Conservation (phyloP, 2,329 filamentous ascomycete genomes). For the Grosmannia huntii region DNA sequence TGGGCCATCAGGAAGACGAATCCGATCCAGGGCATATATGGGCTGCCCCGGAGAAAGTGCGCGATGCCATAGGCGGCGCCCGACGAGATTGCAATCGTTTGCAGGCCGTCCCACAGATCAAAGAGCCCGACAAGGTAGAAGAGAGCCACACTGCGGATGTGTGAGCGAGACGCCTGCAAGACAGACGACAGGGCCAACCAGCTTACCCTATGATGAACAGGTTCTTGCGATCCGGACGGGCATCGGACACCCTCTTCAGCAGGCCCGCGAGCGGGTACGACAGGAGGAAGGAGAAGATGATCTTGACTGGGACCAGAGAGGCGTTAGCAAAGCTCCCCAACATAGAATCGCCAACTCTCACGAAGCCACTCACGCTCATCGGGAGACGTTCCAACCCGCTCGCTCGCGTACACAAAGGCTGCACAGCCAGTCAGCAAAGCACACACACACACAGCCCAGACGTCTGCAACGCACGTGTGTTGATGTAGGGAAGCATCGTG, state of each 20-base stretch:
- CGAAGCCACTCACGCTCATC: slow-evolving; percentile 36
- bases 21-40: slow-evolving; percentile 94
- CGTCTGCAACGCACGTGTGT: slow-evolving; percentile 12
- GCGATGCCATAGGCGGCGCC: slow-evolving; percentile 73
- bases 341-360: too few species aligned
- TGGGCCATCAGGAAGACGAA: slow-evolving; percentile 94
- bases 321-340: neutral
- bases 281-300: slow-evolving; percentile 77
- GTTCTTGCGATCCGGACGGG: slow-evolving; percentile 75
- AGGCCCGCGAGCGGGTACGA: slow-evolving; percentile 85
- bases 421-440: neutral
- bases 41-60: slow-evolving; percentile 61
- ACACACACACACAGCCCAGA: neutral
- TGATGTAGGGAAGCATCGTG: slow-evolving; percentile 19
- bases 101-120: slow-evolving; percentile 74
- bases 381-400: slow-evolving; percentile 27
- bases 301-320: slow-evolving; percentile 54
- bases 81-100: slow-evolving; percentile 68
- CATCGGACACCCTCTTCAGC: slow-evolving; percentile 82
- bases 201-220: slow-evolving; percentile 65
- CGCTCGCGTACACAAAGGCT: slow-evolving; percentile 32
- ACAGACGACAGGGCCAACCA: too few species aligned
- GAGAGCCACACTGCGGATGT: slow-evolving; percentile 47
- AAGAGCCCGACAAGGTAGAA: slow-evolving; percentile 94
- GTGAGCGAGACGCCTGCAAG: too few species aligned